Percentiles rank a stretch among this genome's conserved stretches.
Evolutionary conservation across 768 basidiomycete species (phyloP).

Genomic region (Lactarius trivialis): DNA sequence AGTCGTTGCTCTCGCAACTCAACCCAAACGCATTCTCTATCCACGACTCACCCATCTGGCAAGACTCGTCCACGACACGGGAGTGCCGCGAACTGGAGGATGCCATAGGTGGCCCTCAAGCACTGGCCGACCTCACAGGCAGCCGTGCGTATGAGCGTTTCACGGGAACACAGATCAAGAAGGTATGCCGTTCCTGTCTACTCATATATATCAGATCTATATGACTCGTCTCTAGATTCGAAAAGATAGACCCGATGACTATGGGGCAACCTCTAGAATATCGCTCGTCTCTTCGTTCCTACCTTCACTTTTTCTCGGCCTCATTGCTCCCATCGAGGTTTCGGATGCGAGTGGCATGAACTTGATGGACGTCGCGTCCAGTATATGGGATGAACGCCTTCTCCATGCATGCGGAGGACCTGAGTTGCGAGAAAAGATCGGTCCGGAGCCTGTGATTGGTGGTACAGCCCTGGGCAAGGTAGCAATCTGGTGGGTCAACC

Average conservation of each 20-base stretch:
- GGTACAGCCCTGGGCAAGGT: constrained; percentile 63
- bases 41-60: constrained; percentile 76
- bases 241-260: constrained; percentile 44
- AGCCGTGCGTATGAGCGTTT: constrained; percentile 85
- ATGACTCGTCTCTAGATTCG: constrained; percentile 41
- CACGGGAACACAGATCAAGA: constrained; percentile 78
- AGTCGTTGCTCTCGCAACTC: constrained; percentile 53
- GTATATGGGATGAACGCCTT: constrained; percentile 66
- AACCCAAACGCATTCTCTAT: constrained; percentile 60
- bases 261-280: constrained; percentile 56
- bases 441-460: constrained; percentile 68
- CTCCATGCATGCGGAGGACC: constrained; percentile 64
- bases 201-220: background rate
- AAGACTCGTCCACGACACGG: constrained; percentile 76
- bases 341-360: constrained; percentile 91
- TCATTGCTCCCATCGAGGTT: constrained; percentile 75
- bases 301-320: constrained; percentile 73
- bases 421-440: constrained; percentile 61
- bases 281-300: constrained; percentile 81
- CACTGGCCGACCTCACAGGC: constrained; percentile 68
- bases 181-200: constrained; percentile 38
- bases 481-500: constrained; percentile 59
- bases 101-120: constrained; percentile 61
- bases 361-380: constrained; percentile 67
- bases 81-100: constrained; percentile 68